Conservation (phyloP, 306 rosid genomes). For the Prunus dulcis region DNA sequence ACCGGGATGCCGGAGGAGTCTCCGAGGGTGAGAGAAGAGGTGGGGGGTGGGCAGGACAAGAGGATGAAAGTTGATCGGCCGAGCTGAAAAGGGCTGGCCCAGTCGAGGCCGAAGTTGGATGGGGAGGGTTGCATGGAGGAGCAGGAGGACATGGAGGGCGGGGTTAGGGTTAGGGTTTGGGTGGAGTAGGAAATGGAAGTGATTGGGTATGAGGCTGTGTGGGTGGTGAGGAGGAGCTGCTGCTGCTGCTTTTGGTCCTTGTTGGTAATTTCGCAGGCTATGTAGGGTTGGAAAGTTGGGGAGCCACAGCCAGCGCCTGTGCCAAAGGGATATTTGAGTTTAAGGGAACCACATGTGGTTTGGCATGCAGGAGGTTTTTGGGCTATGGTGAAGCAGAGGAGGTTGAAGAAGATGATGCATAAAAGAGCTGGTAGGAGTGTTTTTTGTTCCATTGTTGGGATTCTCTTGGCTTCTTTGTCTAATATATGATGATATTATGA, state of each 20-base stretch:
- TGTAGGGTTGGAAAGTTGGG: slow-evolving; percentile 51
- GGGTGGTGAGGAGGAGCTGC: slow-evolving; percentile 49
- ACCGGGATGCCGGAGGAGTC: slow-evolving; percentile 17
- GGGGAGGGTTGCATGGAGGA: slow-evolving; percentile 41
- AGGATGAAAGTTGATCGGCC: slow-evolving; percentile 65
- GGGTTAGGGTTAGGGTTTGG: slow-evolving; percentile 48
- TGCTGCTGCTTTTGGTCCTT: neutral
- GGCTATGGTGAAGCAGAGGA: slow-evolving; percentile 6
- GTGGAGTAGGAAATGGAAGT: slow-evolving; percentile 53
- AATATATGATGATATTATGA: no score
- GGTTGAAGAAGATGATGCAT: slow-evolving; percentile 3
- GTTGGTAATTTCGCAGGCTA: slow-evolving; percentile 28
- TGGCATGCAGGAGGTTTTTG: slow-evolving; percentile 31
- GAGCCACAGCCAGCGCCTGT: slow-evolving; percentile 65
- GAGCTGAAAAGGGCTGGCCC: slow-evolving; percentile 57
- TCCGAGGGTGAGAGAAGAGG: slow-evolving; percentile 34
- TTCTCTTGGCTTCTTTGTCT: neutral
- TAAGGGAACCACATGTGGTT: slow-evolving; percentile 47
- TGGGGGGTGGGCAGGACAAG: slow-evolving; percentile 46
- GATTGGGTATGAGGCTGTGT: slow-evolving; percentile 55
- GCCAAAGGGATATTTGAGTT: slow-evolving; percentile 58
- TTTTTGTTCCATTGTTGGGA: neutral
- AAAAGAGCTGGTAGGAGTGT: neutral
- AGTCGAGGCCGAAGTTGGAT: slow-evolving; percentile 50
- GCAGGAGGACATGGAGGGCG: slow-evolving; percentile 64